Conservation (phyloP, 257 asterid genomes). For the Solanum appendiculatum region DNA sequence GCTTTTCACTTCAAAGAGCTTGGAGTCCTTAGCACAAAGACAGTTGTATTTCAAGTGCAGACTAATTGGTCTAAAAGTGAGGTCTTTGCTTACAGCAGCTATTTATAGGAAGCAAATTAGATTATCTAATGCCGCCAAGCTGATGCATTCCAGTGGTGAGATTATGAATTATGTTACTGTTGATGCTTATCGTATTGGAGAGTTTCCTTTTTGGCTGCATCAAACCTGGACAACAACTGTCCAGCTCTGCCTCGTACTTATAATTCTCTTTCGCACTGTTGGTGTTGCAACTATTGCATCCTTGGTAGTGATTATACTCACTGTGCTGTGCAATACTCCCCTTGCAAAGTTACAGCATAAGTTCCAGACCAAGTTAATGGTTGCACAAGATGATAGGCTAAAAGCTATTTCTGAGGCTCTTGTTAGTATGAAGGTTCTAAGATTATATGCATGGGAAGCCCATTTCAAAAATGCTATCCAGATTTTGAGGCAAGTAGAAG, state of each 20-base stretch:
- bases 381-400: conserved; percentile 9
- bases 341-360: conserved; percentile 11
- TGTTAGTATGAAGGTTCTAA: conserved; percentile 12
- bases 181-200: conserved; percentile 13
- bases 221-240: conserved; percentile 10
- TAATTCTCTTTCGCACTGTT: neutral
- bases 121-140: neutral
- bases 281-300: conserved; percentile 9
- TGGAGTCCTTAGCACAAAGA: conserved; percentile 63
- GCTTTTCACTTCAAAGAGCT: conserved; percentile 50
- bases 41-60: conserved; percentile 64
- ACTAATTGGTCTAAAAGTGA: conserved; percentile 25
- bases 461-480: conserved; percentile 34
- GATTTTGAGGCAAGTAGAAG: conserved; percentile 46
- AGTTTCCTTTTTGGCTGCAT: conserved; percentile 10
- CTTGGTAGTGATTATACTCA: neutral
- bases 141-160: conserved; percentile 13
- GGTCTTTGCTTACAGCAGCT: conserved; percentile 7
- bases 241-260: conserved; percentile 27
- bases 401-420: conserved; percentile 7
- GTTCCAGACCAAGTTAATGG: conserved; percentile 9
- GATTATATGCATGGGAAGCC: conserved; percentile 12
- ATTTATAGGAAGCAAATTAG: conserved; percentile 6
- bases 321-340: conserved; percentile 5
- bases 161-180: conserved; percentile 12